phyloP scores from a whole-genome alignment of 1,139 yeast genomes.

The Taphrina pruni region DNA sequence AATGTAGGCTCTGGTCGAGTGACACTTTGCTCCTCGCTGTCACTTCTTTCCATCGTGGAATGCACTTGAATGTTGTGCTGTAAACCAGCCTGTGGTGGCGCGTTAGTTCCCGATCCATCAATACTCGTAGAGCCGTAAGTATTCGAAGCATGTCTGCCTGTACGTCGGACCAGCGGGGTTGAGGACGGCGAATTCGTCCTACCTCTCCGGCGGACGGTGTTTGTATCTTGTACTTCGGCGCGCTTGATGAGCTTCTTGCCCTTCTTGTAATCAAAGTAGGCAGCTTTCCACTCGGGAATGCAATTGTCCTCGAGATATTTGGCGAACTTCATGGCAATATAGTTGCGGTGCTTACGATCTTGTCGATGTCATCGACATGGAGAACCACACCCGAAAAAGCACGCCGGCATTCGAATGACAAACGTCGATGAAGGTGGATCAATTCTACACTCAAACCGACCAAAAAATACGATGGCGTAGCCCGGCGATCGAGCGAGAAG shows the following conservation, averaged over 20 bases:
- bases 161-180: slow-evolving; percentile 11
- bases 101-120: neutral
- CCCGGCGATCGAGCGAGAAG: too few species aligned
- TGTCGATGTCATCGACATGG: neutral
- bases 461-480: too few species aligned
- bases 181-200: slow-evolving; percentile 18
- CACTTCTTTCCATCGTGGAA: neutral
- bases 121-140: slow-evolving; percentile 6
- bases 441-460: too few species aligned
- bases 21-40: neutral
- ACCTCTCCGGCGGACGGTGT: neutral
- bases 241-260: slow-evolving; percentile 40
- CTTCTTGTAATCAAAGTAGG: slow-evolving; percentile 36
- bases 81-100: neutral
- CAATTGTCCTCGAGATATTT: slow-evolving; percentile 31
- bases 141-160: neutral
- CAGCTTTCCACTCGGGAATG: slow-evolving; percentile 37
- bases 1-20: neutral
- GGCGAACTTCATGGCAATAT: slow-evolving; percentile 33
- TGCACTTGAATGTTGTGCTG: neutral
- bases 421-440: too few species aligned
- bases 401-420: too few species aligned
- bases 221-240: slow-evolving; percentile 4
- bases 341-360: neutral
- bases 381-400: too few species aligned